Evolutionary conservation across 108 stramenopile genomes (phyloP).

Genomic region (Aurantiochytrium sp.): DNA sequence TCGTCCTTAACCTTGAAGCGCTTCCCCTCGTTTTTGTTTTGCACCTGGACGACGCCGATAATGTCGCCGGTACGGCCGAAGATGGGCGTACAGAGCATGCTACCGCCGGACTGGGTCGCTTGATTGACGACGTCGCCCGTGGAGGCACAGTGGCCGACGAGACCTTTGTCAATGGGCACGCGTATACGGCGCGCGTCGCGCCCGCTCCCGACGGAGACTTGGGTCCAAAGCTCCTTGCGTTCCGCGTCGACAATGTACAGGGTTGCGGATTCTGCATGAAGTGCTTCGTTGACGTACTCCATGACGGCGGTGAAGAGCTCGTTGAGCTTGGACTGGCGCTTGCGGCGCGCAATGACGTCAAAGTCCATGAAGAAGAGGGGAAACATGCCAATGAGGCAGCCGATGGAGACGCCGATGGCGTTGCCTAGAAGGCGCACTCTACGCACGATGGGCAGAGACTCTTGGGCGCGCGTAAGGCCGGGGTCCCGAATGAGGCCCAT

Average conservation of each 20-base stretch:
- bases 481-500: slow-evolving; percentile 64
- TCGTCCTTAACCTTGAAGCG: slow-evolving; percentile 9
- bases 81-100: background rate
- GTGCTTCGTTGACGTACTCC: background rate
- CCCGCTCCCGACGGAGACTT: background rate
- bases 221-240: background rate
- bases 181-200: background rate
- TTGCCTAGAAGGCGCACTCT: slow-evolving; percentile 70
- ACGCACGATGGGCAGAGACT: slow-evolving; percentile 65
- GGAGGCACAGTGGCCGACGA: background rate
- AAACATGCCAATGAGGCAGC: slow-evolving; percentile 92
- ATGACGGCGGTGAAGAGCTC: slow-evolving; percentile 4
- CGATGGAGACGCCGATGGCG: slow-evolving; percentile 76
- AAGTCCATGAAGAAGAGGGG: slow-evolving; percentile 83
- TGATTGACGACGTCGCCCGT: background rate
- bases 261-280: slow-evolving; percentile 2
- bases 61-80: slow-evolving; percentile 7
- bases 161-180: background rate
- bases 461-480: slow-evolving; percentile 68
- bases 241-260: background rate
- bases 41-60: slow-evolving; percentile 16
- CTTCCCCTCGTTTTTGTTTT: background rate
- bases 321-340: background rate
- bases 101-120: background rate
- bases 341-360: slow-evolving; percentile 40